Base-by-base conservation (phyloP, 257 asterid genomes). In the Jaltomata sinuosa region DNA sequence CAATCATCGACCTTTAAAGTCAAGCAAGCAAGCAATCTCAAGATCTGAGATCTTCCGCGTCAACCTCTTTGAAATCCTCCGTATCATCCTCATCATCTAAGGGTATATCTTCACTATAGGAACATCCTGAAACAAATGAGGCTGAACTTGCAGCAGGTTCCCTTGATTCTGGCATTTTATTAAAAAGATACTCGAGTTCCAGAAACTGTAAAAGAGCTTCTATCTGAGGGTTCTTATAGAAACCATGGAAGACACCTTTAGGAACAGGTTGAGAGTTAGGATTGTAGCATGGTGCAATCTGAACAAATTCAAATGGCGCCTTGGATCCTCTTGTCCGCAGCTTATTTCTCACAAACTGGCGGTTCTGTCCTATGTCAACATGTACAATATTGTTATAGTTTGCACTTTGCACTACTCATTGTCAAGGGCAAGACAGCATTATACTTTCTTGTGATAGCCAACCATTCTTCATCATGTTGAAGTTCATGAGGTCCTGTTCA, bases 391-490 rank as follows among this genome's bases (percentile, higher is more conserved):
- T 94, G 31, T 94, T 89, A 87, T 88, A 92, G 85, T 89, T 86
- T 50, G 88, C 87, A 18, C 88, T 89, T 86, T 50, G 88, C 87
- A 18, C 88, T 91, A 84, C 38, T 85, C 82, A 83, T 89, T 83
- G 93, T 89, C 79, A 92, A 86, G 61, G 99, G 98, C 54, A 96
- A 90, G 81, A 90, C 82, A 62, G 93, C 86, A 83, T 92, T 94
- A 81, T 91, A 94, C 90, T 89, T 91, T 91, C 87, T 92, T 14
- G 98, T 96, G 84, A 94, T 92, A 22, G 98, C 93, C 84, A 96
- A 94, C 99, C 98, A 96, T 87, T 96, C 99, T 90, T 96, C 99
- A 87, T 96, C 99, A 85, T 90, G 93, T 50, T 92, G 97, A 84
- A 96, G 89, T 87, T 93, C 94, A 81, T 89, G 85, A 8, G 98